Evolutionary conservation across 345 rosid genomes (phyloP), one percentile per base, ranked within the genome.

Genomic region (Salix brachista): DNA sequence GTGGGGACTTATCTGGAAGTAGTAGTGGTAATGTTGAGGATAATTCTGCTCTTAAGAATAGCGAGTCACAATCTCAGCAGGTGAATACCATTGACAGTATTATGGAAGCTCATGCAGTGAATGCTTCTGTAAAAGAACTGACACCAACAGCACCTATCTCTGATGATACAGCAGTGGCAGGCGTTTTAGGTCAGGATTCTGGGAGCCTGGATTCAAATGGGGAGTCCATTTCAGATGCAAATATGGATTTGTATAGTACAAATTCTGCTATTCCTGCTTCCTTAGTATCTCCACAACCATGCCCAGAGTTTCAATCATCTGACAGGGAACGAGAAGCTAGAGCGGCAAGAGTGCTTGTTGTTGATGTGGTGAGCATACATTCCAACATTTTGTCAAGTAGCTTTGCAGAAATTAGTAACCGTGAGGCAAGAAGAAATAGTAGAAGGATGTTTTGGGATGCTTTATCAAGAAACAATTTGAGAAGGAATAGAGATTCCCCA

Each of bases 401-500:
- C 71, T 54, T 65, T 44, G 77, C 65, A 60, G 82, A 69, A 11
- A 73, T 74, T 69, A 79, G 70, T 67, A 68, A 58, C 36, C 74
- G 42, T 36, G 82, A 74, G 71, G 41, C 77, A 58, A 61, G 74
- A 62, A 46, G 82, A 70, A 79, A 67, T 62, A 14, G 70, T 62
- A 74, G 74, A 64, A 79, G 82, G 44, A 73, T 61, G 78, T 79
- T 68, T 50, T 69, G 78, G 82, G 75, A 79, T 70, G 74, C 54
- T 70, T 79, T 69, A 18, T 79, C 82, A 23, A 68, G 78, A 79
- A 79, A 36, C 75, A 79, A 78, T 66, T 48, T 48, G 64, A 61
- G 77, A 28, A 69, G 34, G 65, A 74, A 30, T 74, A 48, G 41
- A 34, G 75, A 74, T 60, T 74, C 65, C 17, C 74, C 74, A 37